Evolutionary conservation across 495 filamentous ascomycete genomes (phyloP).

Genomic region (Paragyromitra xinjiangensis): DNA sequence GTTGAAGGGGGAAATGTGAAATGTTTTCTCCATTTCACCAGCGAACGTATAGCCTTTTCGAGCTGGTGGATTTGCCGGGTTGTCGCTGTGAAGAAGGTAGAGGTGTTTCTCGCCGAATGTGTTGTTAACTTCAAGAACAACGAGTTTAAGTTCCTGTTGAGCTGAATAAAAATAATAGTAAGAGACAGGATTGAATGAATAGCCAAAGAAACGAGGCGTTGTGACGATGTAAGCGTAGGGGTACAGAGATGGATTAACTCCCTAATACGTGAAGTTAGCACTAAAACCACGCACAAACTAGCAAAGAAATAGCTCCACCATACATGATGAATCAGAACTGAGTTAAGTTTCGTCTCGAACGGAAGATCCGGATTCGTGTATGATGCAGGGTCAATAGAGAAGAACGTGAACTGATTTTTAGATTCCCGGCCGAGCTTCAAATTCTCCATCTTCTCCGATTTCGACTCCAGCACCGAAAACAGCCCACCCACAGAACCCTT

Average conservation of each 20-base stretch:
- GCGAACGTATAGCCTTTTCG: constrained; percentile 58
- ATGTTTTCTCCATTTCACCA: constrained; percentile 70
- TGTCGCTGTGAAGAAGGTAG: constrained; percentile 64
- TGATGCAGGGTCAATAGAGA: constrained; percentile 67
- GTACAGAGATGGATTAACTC: constrained; percentile 52
- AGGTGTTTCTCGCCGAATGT: constrained; percentile 77
- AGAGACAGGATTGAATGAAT: constrained; percentile 78
- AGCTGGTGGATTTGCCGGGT: constrained; percentile 42
- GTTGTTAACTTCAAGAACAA: constrained; percentile 82
- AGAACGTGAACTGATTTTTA: constrained; percentile 59
- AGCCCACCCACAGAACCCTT: constrained; percentile 65
- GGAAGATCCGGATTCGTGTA: constrained; percentile 72
- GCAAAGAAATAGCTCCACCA: constrained; percentile 58
- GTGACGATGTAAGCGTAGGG: constrained; percentile 75
- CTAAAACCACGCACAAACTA: constrained; percentile 20
- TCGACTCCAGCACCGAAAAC: constrained; percentile 63
- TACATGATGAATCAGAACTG: constrained; percentile 54
- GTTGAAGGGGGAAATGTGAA: constrained; percentile 80
- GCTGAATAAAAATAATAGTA: constrained; percentile 81
- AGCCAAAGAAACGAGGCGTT: constrained; percentile 73
- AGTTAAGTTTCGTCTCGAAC: constrained; percentile 60
- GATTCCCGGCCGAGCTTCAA: constrained; percentile 44
- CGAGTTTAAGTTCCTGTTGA: constrained; percentile 67
- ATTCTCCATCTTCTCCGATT: constrained; percentile 45
- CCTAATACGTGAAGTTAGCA: constrained; percentile 27